These are phyloP conservation scores for Russula ochroleuca DNA, from an alignment of 768 basidiomycete genomes.

Conservation along the genomic window DNA sequence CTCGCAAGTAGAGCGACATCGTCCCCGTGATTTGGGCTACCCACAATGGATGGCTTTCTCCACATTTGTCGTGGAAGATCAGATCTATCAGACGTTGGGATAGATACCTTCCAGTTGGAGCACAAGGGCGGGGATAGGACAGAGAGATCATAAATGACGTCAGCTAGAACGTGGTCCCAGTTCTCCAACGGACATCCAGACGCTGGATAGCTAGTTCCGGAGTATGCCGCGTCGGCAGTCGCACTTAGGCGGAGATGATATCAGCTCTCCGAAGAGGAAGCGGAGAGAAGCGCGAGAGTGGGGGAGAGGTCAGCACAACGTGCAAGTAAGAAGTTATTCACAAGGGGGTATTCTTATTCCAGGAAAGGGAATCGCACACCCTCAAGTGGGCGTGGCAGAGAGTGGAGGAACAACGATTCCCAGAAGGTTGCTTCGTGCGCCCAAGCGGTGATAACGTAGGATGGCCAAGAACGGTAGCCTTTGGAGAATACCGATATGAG, in stretches of 20 bases:
- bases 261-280: slow-evolving; percentile 22
- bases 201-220: slow-evolving; percentile 3
- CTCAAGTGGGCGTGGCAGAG: background rate
- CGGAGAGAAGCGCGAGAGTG: slow-evolving; percentile 3
- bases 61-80: background rate
- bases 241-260: slow-evolving; percentile 25
- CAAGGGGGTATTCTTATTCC: slow-evolving; percentile 13
- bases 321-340: slow-evolving; percentile 21
- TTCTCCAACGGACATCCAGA: slow-evolving; percentile 5
- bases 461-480: slow-evolving; percentile 14
- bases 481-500: slow-evolving; percentile 19
- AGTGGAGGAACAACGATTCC: slow-evolving; percentile 16
- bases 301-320: slow-evolving; percentile 17
- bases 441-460: slow-evolving; percentile 21
- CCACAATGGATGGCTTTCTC: background rate
- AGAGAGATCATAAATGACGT: slow-evolving; percentile 16
- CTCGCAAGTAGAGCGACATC: background rate
- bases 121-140: background rate
- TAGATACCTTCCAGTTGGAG: slow-evolving; percentile 4
- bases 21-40: background rate
- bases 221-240: slow-evolving; percentile 14
- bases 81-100: too few relatives aligned
- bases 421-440: slow-evolving; percentile 2
- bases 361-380: background rate
- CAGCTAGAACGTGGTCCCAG: slow-evolving; percentile 23